phyloP scores from a whole-genome alignment of 129 eudicot genomes.

The Silybum marianum region DNA sequence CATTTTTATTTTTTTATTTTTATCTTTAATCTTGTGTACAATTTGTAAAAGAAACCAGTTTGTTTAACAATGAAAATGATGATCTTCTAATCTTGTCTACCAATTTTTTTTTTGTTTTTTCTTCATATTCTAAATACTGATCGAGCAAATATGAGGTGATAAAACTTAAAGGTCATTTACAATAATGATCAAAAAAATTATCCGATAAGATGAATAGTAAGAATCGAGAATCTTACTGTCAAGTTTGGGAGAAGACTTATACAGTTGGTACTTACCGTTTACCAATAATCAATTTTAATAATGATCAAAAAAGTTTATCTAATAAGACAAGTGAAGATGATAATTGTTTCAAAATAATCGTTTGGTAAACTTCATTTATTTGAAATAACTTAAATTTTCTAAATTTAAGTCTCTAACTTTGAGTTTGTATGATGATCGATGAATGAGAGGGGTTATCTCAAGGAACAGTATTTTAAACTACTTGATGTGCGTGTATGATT shows the following conservation, averaged over 20 bases:
- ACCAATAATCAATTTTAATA: too few relatives aligned
- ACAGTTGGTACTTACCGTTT: too few relatives aligned
- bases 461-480: not conserved
- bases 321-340: too few relatives aligned
- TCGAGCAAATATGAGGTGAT: not conserved
- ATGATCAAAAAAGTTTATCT: too few relatives aligned
- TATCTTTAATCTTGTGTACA: conserved; percentile 26
- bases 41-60: conserved; percentile 41
- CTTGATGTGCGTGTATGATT: not conserved
- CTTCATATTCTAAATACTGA: not conserved
- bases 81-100: not conserved
- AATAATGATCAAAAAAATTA: too few relatives aligned
- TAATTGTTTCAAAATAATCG: too few relatives aligned
- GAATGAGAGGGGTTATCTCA: not conserved
- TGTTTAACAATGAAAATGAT: conserved; percentile 31
- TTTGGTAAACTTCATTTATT: not conserved
- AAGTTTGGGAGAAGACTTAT: too few relatives aligned
- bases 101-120: not conserved
- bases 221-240: too few relatives aligned
- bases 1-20: not conserved
- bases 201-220: too few relatives aligned
- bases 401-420: not conserved
- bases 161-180: too few relatives aligned
- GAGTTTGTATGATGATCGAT: not conserved
- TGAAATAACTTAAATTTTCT: not conserved